These are phyloP conservation scores for Colletotrichum sojae DNA, from an alignment of 2,329 filamentous ascomycete species.

Conservation along the genomic window DNA sequence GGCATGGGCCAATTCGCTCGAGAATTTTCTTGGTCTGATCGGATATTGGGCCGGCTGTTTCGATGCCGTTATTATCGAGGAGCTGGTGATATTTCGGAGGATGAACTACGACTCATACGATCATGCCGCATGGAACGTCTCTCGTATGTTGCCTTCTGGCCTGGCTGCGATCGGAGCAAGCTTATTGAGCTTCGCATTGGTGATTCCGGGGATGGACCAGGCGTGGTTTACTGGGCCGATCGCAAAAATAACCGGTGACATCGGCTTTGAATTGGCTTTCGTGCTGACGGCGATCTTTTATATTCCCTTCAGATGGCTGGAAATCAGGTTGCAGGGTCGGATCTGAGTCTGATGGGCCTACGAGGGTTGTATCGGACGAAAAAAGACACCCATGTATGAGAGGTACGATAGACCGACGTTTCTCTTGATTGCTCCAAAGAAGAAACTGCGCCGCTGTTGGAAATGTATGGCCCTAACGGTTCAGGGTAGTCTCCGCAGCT, in stretches of 20 bases:
- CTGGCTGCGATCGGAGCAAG: constrained; percentile 61
- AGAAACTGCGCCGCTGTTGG: constrained; percentile 10
- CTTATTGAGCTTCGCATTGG: constrained; percentile 57
- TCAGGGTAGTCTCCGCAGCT: constrained; percentile 11
- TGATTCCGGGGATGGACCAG: constrained; percentile 59
- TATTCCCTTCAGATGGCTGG: constrained; percentile 54
- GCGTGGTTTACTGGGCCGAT: constrained; percentile 61
- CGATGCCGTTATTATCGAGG: constrained; percentile 55
- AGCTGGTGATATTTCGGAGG: constrained; percentile 59
- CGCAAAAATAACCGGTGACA: constrained; percentile 58
- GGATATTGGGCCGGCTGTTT: constrained; percentile 63
- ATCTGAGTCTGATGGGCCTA: constrained; percentile 37
- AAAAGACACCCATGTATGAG: constrained; percentile 17
- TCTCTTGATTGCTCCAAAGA: constrained; percentile 16
- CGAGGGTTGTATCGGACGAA: not conserved
- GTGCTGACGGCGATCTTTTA: constrained; percentile 57
- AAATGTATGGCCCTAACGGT: constrained; percentile 19
- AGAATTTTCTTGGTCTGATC: constrained; percentile 61
- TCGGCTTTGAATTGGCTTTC: constrained; percentile 62
- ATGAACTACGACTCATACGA: constrained; percentile 59
- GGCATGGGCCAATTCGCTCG: constrained; percentile 57
- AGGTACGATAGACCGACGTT: constrained; percentile 37
- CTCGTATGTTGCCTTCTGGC: constrained; percentile 57
- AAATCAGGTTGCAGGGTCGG: constrained; percentile 51
- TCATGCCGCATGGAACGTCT: constrained; percentile 60